A percentile compares a stretch with the other conserved stretches of the same genome.
Conservation (phyloP, 2,329 filamentous ascomycete genomes). For the Microdochium paspali region DNA sequence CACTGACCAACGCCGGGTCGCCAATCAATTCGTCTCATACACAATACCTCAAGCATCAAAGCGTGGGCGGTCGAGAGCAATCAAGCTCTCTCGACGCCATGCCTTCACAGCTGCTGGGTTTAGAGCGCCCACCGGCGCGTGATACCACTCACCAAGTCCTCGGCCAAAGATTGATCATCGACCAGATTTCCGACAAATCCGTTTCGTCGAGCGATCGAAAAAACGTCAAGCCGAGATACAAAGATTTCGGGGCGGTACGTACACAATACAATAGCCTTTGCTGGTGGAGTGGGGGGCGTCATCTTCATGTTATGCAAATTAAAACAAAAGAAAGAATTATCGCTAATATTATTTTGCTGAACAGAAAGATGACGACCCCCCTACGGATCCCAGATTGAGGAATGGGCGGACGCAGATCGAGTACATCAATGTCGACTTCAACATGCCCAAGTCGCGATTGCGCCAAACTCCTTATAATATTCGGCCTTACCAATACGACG, state of each 20-base stretch:
- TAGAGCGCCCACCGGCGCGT: constrained; percentile 43
- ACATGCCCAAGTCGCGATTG: constrained; percentile 60
- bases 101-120: constrained; percentile 14
- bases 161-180: constrained; percentile 51
- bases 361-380: constrained; percentile 71
- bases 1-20: constrained; percentile 42
- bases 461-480: constrained; percentile 70
- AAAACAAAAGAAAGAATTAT: constrained; percentile 17
- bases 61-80: constrained; percentile 23
- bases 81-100: constrained; percentile 16
- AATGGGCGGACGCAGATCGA: constrained; percentile 50
- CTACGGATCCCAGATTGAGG: constrained; percentile 73
- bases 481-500: constrained; percentile 73
- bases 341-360: constrained; percentile 47
- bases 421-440: constrained; percentile 62
- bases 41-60: constrained; percentile 42
- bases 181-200: constrained; percentile 34
- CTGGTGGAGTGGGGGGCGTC: constrained; percentile 46
- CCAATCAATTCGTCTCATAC: constrained; percentile 36
- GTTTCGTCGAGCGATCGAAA: constrained; percentile 45
- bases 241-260: constrained; percentile 60
- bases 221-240: constrained; percentile 49
- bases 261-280: constrained; percentile 26
- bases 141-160: constrained; percentile 43
- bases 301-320: constrained; percentile 40